Base-by-base conservation (phyloP, 495 filamentous ascomycete genomes). In the Annulohypoxylon stygium region DNA sequence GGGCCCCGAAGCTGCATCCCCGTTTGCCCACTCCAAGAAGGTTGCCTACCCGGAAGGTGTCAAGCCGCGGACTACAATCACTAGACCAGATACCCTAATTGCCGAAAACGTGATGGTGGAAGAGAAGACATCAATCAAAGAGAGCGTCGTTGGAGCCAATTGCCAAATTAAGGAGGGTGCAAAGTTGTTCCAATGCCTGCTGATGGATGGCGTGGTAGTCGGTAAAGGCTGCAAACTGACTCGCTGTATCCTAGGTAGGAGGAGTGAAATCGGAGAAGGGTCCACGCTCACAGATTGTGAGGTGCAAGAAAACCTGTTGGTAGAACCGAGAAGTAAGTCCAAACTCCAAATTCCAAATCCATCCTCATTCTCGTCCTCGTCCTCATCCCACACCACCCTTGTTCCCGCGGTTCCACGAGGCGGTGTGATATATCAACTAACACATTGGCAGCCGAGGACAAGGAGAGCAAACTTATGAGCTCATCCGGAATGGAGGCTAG, bases 131-230 rank as follows among this genome's bases (percentile, higher is more conserved):
- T 90, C 92, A n/a, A 92, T 98, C 79, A 97, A 97, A 77, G 93
- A 96, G 78, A 90, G 85, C 62, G 93, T 97, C 34, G 88, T 99
- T 37, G 96, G 96, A 34, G 87, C 93, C 8, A 93, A 93, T 75
- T 94, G 92, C 81, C 88, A 91, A 61, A 97, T 98, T 68, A 89
- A 88, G 62, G 87, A 88, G 69, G 93, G 93, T 36, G 94, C 90
- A n/a, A 89, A 92, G 67, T 77, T 99, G 58, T 88, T 87, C 43
- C 87, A 93, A 60, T 98, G 95, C 79, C 78, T 98, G 33, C 80
- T 99, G 34, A 97, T 99, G 93, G 94, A 97, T 63, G 93, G 93
- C 8, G 94, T 91, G 3, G 89, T 92, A 3, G 88, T 99, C 4
- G 94, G 90, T 6, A 90, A 91, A 74, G 88, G 91, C 20, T 91